Evolutionary conservation across 495 filamentous ascomycete genomes (phyloP).

Genomic region (Tuber aestivum): DNA sequence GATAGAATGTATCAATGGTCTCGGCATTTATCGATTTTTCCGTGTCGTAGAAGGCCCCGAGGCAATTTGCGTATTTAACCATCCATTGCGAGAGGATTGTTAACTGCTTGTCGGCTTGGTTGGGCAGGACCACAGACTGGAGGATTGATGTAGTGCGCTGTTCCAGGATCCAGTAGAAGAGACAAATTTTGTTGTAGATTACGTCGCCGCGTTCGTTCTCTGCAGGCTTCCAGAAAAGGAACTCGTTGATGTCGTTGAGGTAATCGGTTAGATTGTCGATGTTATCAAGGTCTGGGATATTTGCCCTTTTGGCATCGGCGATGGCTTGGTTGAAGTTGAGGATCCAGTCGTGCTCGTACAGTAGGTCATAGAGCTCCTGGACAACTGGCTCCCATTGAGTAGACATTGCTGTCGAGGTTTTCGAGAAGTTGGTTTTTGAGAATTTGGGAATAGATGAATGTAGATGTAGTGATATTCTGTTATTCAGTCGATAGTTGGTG

Average conservation of each 20-base stretch:
- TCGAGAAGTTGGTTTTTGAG: not conserved
- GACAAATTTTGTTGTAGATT: constrained; percentile 37
- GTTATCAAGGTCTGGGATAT: constrained; percentile 23
- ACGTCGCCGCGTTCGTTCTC: constrained; percentile 34
- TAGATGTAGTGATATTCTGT: not conserved
- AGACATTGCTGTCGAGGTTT: not conserved
- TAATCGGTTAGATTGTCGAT: constrained; percentile 27
- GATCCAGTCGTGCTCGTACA: constrained; percentile 20
- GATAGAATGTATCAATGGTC: constrained; percentile 38
- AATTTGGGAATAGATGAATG: not conserved
- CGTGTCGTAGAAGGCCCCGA: constrained; percentile 43
- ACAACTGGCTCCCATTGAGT: constrained; percentile 11
- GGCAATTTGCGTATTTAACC: constrained; percentile 36
- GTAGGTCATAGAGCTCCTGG: constrained; percentile 14
- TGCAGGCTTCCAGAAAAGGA: constrained; percentile 41
- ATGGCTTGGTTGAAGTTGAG: constrained; percentile 29
- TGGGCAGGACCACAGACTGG: constrained; percentile 36
- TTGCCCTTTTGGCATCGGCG: constrained; percentile 19
- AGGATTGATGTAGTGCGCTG: constrained; percentile 27
- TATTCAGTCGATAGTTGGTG: not conserved
- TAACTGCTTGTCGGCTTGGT: constrained; percentile 17
- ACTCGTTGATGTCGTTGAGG: constrained; percentile 30
- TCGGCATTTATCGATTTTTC: constrained; percentile 32
- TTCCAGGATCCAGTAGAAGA: constrained; percentile 44
- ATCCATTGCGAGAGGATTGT: constrained; percentile 43